Evolutionary conservation across 106 monocot genomes (phyloP), one percentile per base, ranked within the genome.

Genomic region (Dendrobium nobile): DNA sequence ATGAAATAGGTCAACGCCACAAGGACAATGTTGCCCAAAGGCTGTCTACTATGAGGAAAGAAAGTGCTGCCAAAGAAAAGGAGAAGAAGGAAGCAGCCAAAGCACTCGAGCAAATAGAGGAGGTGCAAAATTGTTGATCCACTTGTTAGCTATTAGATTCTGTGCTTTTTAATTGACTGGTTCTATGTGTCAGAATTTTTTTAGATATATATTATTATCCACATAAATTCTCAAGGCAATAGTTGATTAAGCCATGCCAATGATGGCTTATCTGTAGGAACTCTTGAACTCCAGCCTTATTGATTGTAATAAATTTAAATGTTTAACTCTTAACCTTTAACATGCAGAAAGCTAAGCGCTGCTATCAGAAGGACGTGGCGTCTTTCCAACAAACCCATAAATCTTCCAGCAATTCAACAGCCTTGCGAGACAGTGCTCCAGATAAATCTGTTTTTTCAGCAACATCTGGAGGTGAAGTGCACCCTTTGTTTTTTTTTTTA

Each of bases 71-170:
- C 17, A 93, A 86, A 77, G 98, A 99, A 27, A 99, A 99, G 80
- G 84, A 95, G 70, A 80, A 91, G 72, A 93, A 95, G 76, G 85
- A 88, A 77, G 95, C 95, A 27, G 89, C 84, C 13, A 82, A 73
- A 81, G 98, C 98, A 73, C 83, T 99, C 6, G 83, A 95, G 84
- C 89, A 93, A 85, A 99, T 95, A 72, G 95, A 99, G 88, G 93
- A 85, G 56, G 98, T 99, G 86, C 79, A 70, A 70, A 67, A 67
- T 83, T 17, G 67, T 80, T 65, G 28, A 9, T 10, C 42, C 17
- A 15, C 19, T 75, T 20, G 15, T 7, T 22, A 75, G 45, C 17
- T 48, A 1, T 76, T 48, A 0, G 17, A 28, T 76, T 47, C 67
- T 11, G 43, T 43, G 17, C 55, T 26, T 65, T 45, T 48, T 41